phyloP scores from a whole-genome alignment of 1,139 yeast species.

The Petasospora rhodanensis region DNA sequence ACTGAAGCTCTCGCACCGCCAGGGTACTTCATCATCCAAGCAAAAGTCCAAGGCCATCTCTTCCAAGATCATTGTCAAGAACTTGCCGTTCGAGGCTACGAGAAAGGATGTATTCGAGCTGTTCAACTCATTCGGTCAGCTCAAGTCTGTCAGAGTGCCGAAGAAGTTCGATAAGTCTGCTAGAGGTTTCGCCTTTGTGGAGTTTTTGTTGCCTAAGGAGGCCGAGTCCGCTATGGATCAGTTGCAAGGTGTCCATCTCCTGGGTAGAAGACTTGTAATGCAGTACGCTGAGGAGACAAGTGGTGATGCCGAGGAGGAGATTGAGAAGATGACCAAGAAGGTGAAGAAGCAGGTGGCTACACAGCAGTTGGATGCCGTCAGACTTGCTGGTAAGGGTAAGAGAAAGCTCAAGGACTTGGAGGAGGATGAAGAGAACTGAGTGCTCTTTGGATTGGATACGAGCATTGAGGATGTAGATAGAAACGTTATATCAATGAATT shows the following conservation, averaged over 20 bases:
- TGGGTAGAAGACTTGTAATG: constrained; percentile 94
- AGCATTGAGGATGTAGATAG: too few species aligned
- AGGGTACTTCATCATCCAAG: constrained; percentile 21
- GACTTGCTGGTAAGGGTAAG: constrained; percentile 71
- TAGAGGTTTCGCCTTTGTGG: constrained; percentile 97
- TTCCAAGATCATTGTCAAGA: constrained; percentile 84
- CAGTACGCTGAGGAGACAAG: constrained; percentile 86
- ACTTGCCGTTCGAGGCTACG: constrained; percentile 94
- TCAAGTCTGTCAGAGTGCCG: constrained; percentile 93
- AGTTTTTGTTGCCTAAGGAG: constrained; percentile 80
- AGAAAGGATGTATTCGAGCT: constrained; percentile 87
- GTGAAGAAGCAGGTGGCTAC: constrained; percentile 79
- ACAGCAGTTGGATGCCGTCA: constrained; percentile 63
- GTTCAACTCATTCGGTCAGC: constrained; percentile 90
- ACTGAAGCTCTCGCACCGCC: constrained; percentile 80
- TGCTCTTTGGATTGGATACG: too few species aligned
- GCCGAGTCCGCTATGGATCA: constrained; percentile 96
- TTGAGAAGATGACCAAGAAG: constrained; percentile 82
- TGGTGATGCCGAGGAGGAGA: constrained; percentile 82
- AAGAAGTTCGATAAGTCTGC: constrained; percentile 93
- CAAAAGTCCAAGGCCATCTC: constrained; percentile 18
- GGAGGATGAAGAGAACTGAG: constrained; percentile 21
- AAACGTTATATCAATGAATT: too few species aligned
- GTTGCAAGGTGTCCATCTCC: constrained; percentile 90
- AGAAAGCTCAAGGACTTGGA: constrained; percentile 59